Base-by-base conservation (phyloP, 805 yeast species). In the Groenewaldozyma tartarivorans region DNA sequence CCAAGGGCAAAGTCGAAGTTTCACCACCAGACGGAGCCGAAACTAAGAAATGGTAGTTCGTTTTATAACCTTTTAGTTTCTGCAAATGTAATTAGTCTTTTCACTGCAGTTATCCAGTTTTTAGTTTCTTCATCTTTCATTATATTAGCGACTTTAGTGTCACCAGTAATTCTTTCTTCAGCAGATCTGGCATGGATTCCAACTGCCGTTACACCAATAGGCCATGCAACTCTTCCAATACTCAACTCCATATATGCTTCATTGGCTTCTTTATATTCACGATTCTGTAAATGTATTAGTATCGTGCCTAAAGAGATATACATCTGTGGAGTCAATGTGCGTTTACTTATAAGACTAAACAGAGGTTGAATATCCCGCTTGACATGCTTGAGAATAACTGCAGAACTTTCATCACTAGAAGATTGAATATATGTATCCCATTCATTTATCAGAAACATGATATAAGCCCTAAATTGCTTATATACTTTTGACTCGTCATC, bases 171-270 rank as follows among this genome's bases (percentile, higher is more conserved):
- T 48, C 72, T 74, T 43, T 69, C 67, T 39, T 74, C 77, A 1
- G 81, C 77, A 41, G 78, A 72, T 45, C 94, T 63, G 7, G 77
- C 79, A 56, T 85, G 95, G 43, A 86, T 83, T 37, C 92, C 86
- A 13, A 86, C 81, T 42, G 74, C 74, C 5, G 76, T 66, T 11
- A 86, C 82, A 20, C 95, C 96, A 48, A 85, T 81, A 2, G 96
- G 96, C 94, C 94, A 86, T 3, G 92, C 88, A 2, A 81, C 85
- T 50, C 84, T 83, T 1, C 95, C 96, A 15, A 86, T 79, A 53
- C 90, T 79, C 43, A 86, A 61, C 47, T 79, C 72, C 66, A 85
- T 63, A 51, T 86, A 86, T 20, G 77, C 67, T 51, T 83, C 84
- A 44, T 73, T 73, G 3, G 90, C 85, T 38, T 62, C 62, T 29